Evolutionary conservation across 2,329 filamentous ascomycete species (phyloP).

Genomic region (Xylaria arbuscula): DNA sequence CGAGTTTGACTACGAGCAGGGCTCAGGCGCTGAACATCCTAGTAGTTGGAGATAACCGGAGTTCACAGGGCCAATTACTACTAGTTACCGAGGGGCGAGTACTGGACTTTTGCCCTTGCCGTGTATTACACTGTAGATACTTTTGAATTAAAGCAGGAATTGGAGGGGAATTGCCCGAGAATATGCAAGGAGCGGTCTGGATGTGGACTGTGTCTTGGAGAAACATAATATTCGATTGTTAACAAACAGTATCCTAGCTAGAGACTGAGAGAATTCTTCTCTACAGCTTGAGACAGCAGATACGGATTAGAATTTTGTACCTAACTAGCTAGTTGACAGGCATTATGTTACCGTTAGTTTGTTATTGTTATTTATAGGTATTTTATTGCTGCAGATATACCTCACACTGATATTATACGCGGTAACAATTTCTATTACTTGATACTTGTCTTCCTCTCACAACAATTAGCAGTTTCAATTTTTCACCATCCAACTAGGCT

Average conservation of each 20-base stretch:
- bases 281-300: not conserved
- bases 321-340: not conserved
- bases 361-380: not conserved
- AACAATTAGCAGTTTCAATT: not conserved
- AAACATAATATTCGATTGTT: not conserved
- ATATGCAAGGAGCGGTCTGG: not conserved
- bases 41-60: not conserved
- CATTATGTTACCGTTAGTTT: not conserved
- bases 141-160: not conserved
- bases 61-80: not conserved
- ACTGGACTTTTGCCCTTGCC: not conserved
- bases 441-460: not conserved
- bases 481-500: not conserved
- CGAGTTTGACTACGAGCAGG: not conserved
- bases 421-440: not conserved
- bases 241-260: not conserved
- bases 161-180: no score
- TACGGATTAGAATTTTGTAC: not conserved
- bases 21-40: constrained; percentile 2
- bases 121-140: not conserved
- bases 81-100: not conserved
- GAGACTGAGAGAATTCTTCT: not conserved
- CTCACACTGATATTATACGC: not conserved
- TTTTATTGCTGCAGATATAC: not conserved
- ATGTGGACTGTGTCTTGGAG: not conserved